Evolutionary conservation across 2,329 filamentous ascomycete genomes (phyloP), one percentile per base, ranked within the genome.

Genomic region (Drechslerella coelobrocha): DNA sequence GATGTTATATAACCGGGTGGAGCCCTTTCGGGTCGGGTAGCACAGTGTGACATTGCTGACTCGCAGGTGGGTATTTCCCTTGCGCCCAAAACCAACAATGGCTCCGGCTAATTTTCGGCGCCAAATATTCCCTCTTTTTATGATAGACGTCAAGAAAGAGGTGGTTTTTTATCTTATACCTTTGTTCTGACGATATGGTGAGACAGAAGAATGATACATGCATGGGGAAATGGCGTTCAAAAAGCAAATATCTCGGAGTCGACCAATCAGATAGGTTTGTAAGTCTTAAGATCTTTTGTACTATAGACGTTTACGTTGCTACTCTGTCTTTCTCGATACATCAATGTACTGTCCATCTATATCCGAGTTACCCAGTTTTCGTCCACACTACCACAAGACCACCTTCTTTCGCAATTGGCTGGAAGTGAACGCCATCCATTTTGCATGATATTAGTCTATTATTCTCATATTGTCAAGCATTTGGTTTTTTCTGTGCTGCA

Each of bases 11-110:
- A 23, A 17, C 41, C 19, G 41, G 19, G 41, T 45, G 41, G 41
- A 23, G 14, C 9, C 2, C 10, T 8, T 14, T 45, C n/a, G 19
- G 41, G 19, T 9, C 41, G 41, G 41, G 41, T 21, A 45, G 41
- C n/a, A 23, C 41, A 45, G 21, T 9, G 41, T 14, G 19, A 5
- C n/a, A 19, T 45, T 23, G 41, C 19, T 45, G 41, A 23, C 41
- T 45, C 19, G 41, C 41, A 23, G 41, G 19, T 45, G 41, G 41
- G 41, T 45, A 45, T 21, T 45, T 23, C 14, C 41, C 41, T 45
- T 45, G 12, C 17, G 12, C n/a, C n/a, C n/a, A n/a, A n/a, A n/a
- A n/a, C n/a, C n/a, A n/a, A n/a, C n/a, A n/a, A n/a, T n/a, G n/a
- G n/a, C n/a, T 39, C 34, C 12, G 34, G 34, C 17, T 39, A 6